Evolutionary conservation across 371 early-diverging fungal genomes (phyloP).

Genomic region (Mucor circinelloides): DNA sequence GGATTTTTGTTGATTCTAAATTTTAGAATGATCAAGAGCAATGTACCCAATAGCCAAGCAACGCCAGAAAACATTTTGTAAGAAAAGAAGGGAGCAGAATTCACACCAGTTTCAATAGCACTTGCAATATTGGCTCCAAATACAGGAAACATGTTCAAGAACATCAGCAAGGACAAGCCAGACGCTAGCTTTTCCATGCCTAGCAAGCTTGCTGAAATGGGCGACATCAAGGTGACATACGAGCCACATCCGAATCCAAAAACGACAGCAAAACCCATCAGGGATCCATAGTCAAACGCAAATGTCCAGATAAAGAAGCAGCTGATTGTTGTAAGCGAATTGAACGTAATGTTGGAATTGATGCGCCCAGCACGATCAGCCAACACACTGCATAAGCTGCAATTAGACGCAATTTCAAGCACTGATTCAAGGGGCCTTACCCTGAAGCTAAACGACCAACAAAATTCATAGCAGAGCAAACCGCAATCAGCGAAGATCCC

Average conservation of each 20-base stretch:
- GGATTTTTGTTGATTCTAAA: slow-evolving; percentile 27
- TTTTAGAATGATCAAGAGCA: slow-evolving; percentile 29
- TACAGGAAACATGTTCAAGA: slow-evolving; percentile 31
- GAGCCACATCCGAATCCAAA: slow-evolving; percentile 65
- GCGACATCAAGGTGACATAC: slow-evolving; percentile 35
- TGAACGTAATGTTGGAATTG: slow-evolving; percentile 51
- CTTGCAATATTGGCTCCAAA: slow-evolving; percentile 41
- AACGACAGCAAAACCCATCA: slow-evolving; percentile 52
- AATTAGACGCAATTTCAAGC: not conserved
- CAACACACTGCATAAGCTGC: slow-evolving; percentile 8
- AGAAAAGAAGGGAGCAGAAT: slow-evolving; percentile 25
- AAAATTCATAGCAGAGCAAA: slow-evolving; percentile 33
- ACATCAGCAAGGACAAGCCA: slow-evolving; percentile 33
- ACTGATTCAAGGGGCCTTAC: not conserved
- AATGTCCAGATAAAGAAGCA: slow-evolving; percentile 66
- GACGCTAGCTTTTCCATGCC: slow-evolving; percentile 44
- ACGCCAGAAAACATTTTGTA: slow-evolving; percentile 42
- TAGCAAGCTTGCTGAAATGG: slow-evolving; percentile 35
- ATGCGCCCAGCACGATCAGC: slow-evolving; percentile 61
- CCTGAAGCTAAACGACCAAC: slow-evolving; percentile 47
- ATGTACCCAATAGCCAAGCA: slow-evolving; percentile 27
- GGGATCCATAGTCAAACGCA: slow-evolving; percentile 38
- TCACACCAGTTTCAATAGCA: slow-evolving; percentile 32
- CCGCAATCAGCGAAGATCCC: slow-evolving; percentile 30
- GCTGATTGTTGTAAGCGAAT: slow-evolving; percentile 47